phyloP scores from a whole-genome alignment of 805 yeast species.

The Kodamaea sagamina region DNA sequence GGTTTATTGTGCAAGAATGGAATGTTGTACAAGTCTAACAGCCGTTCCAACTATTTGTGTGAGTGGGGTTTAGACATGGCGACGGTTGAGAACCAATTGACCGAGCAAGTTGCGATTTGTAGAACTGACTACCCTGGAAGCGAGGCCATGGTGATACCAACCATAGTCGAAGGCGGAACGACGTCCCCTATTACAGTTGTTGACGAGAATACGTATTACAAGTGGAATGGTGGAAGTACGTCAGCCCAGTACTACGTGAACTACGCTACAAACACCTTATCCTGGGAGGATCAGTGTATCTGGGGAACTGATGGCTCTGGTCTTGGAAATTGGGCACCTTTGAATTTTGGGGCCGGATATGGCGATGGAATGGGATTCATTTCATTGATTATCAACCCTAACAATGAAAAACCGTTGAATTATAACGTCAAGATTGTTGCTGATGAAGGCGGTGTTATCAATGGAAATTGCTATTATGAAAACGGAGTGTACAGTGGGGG shows the following conservation, averaged over 20 bases:
- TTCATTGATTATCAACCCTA: slow-evolving; percentile 76
- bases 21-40: slow-evolving; percentile 60
- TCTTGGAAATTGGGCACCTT: slow-evolving; percentile 80
- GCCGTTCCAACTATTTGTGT: slow-evolving; percentile 54
- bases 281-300: slow-evolving; percentile 66
- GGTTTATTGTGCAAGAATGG: slow-evolving; percentile 66
- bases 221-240: slow-evolving; percentile 63
- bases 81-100: slow-evolving; percentile 50
- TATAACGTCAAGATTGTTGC: slow-evolving; percentile 45
- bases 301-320: slow-evolving; percentile 64
- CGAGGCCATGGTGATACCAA: slow-evolving; percentile 76
- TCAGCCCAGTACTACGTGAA: slow-evolving; percentile 76
- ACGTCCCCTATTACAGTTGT: slow-evolving; percentile 58
- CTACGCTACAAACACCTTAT: slow-evolving; percentile 60
- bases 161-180: slow-evolving; percentile 57
- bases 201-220: slow-evolving; percentile 57
- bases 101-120: slow-evolving; percentile 61
- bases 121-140: slow-evolving; percentile 83
- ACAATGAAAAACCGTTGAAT: slow-evolving; percentile 50
- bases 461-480: slow-evolving; percentile 44
- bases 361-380: slow-evolving; percentile 60
- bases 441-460: slow-evolving; percentile 40
- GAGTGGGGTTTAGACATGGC: slow-evolving; percentile 64
- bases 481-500: slow-evolving; percentile 54
- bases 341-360: slow-evolving; percentile 75